A percentile compares a stretch with the other conserved stretches of the same genome.
Conservation (phyloP, 257 asterid species). For the Solanum etuberosum region DNA sequence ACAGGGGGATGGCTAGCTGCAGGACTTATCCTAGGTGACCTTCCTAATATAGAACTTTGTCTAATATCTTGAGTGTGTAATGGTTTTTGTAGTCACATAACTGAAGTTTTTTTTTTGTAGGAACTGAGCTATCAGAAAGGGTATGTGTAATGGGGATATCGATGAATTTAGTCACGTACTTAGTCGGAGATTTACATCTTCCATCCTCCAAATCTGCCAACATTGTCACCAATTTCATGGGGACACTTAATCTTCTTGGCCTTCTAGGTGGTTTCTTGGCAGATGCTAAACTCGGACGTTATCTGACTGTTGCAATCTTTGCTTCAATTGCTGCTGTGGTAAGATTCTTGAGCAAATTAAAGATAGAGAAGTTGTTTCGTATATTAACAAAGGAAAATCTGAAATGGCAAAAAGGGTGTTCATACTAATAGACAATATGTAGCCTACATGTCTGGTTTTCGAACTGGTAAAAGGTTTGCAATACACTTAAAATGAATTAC, state of each 20-base stretch:
- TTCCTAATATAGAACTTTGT: neutral
- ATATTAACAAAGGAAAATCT: neutral
- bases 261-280: constrained; percentile 84
- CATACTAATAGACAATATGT: neutral
- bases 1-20: constrained; percentile 93
- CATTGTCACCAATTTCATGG: constrained; percentile 80
- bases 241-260: constrained; percentile 74
- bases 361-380: neutral
- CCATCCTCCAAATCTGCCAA: constrained; percentile 66
- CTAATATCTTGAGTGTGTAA: neutral
- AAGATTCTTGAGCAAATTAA: neutral
- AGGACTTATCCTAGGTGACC: constrained; percentile 68
- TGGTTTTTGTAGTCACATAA: neutral
- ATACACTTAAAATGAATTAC: neutral
- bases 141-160: constrained; percentile 83
- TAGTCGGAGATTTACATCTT: constrained; percentile 66
- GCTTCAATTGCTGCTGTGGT: constrained; percentile 68
- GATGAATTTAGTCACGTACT: constrained; percentile 73
- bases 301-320: constrained; percentile 55
- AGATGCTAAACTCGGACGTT: constrained; percentile 86
- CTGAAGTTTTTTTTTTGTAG: constrained; percentile 8
- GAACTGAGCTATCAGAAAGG: constrained; percentile 84
- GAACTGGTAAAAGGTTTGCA: neutral
- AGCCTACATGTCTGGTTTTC: neutral
- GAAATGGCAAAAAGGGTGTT: neutral